phyloP scores from a whole-genome alignment of 139 green algal genomes.

The Haematococcus lacustris region DNA sequence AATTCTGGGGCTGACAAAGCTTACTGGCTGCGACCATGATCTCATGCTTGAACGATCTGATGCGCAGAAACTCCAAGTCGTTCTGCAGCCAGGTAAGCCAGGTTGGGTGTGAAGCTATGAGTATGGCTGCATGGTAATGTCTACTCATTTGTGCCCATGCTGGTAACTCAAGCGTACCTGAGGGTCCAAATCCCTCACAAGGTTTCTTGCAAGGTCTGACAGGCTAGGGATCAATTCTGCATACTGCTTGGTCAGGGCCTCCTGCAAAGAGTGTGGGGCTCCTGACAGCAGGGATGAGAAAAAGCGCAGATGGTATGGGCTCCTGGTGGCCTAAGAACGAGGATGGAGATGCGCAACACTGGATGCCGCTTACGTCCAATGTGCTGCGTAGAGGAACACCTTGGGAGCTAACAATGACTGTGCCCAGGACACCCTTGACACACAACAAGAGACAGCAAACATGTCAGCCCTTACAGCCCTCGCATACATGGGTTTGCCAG shows the following conservation, averaged over 20 bases:
- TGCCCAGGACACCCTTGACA: constrained; percentile 32
- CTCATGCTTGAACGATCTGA: constrained; percentile 64
- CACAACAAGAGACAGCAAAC: too few species aligned
- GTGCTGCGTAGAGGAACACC: constrained; percentile 31
- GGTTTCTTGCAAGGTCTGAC: constrained; percentile 47
- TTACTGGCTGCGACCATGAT: constrained; percentile 67
- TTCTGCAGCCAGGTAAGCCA: constrained; percentile 30
- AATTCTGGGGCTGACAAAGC: neutral
- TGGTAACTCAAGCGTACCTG: constrained; percentile 29
- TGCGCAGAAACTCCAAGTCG: constrained; percentile 69
- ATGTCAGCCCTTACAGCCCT: neutral
- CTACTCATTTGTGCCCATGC: neutral
- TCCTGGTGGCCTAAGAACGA: neutral
- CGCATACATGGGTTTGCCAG: neutral
- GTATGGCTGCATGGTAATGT: neutral
- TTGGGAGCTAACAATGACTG: constrained; percentile 26
- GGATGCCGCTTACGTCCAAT: constrained; percentile 31
- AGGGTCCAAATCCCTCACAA: constrained; percentile 69
- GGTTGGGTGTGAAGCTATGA: too few species aligned
- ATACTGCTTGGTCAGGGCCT: constrained; percentile 55
- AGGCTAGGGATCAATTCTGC: constrained; percentile 60
- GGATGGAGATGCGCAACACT: neutral
- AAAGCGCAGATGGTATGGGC: neutral
- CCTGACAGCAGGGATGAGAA: too few species aligned
- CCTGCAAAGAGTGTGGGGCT: too few species aligned